These are phyloP conservation scores for Lipomyces spencermartinsiae DNA, from an alignment of 805 yeast species.

Conservation along the genomic window DNA sequence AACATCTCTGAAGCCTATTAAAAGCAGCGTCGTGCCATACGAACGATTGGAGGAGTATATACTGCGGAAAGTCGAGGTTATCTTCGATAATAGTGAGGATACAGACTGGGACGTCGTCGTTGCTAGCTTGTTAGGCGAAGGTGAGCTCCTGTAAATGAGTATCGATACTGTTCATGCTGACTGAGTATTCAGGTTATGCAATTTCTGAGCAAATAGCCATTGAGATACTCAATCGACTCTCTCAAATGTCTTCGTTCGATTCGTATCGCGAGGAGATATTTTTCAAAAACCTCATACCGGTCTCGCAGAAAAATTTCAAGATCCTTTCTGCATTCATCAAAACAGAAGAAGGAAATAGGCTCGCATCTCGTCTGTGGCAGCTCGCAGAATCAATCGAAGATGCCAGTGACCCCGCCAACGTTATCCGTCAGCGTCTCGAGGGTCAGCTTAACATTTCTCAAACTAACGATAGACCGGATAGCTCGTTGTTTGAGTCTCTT, in stretches of 20 bases:
- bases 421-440: conserved; percentile 29
- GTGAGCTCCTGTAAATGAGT: neutral
- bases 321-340: conserved; percentile 44
- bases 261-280: conserved; percentile 48
- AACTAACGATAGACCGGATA: conserved; percentile 3
- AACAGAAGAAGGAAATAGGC: conserved; percentile 47
- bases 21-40: conserved; percentile 3
- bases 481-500: conserved; percentile 24
- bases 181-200: neutral
- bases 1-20: conserved; percentile 9
- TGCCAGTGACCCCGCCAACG: conserved; percentile 19
- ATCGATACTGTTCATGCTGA: neutral
- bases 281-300: conserved; percentile 33
- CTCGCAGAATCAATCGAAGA: conserved; percentile 24
- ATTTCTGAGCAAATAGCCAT: conserved; percentile 16
- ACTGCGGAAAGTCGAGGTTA: neutral
- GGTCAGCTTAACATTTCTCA: conserved; percentile 23
- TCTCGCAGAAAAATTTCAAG: conserved; percentile 21
- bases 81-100: conserved; percentile 18
- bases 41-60: conserved; percentile 19
- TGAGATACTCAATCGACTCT: conserved; percentile 16
- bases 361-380: conserved; percentile 47
- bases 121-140: conserved; percentile 16
- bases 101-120: conserved; percentile 28
- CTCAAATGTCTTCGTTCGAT: conserved; percentile 14